Evolutionary conservation across 2,329 filamentous ascomycete genomes (phyloP), one percentile per base, ranked within the genome.

Genomic region (Penicillium crustosum): DNA sequence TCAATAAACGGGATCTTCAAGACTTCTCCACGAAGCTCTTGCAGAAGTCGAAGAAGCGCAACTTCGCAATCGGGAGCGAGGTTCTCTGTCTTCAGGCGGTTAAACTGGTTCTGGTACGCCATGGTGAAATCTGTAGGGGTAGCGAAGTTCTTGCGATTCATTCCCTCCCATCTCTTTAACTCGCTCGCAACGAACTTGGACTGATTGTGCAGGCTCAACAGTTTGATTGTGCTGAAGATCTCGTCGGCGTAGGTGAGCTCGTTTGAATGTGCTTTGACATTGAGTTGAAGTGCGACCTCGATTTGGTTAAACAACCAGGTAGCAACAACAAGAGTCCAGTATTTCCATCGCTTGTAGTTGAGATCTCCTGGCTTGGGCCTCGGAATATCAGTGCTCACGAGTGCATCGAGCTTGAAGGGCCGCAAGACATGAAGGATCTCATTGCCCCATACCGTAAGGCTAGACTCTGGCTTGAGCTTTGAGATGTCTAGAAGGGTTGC

Each of bases 71-170:
- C 2, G 12, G 39, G 47, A 15, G 25, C 47, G 9, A 52, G 38
- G 6, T 6, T 5, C 13, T 56, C 53, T 13, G 33, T 38, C 39
- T 56, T 56, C 12, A 56, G 47, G 2, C 41, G 25, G 4, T 56
- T 52, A 33, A 31, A 52, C 9, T 56, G 53, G 8, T 51, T 51
- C 31, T 56, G 53, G 15, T 51, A 56, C 1, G 47, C 53, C 31
- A 56, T 4, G 19, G 52, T 56, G 25, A 52, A 56, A 9, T 52
- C 39, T 0, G 13, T n/a, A 3, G 53, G 23, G 1, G n/a, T 45
- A 1, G 21, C 0, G 4, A 31, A 52, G 2, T 41, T 3, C 0
- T 9, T 19, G 6, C 47, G 53, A 1, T 38, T 38, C 6, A 56
- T 6, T 4, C 27, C 13, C 3, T 56, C 21, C 53, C 47, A 56